phyloP scores from a whole-genome alignment of 2,329 filamentous ascomycete species.

The Aspergillus awamori region DNA sequence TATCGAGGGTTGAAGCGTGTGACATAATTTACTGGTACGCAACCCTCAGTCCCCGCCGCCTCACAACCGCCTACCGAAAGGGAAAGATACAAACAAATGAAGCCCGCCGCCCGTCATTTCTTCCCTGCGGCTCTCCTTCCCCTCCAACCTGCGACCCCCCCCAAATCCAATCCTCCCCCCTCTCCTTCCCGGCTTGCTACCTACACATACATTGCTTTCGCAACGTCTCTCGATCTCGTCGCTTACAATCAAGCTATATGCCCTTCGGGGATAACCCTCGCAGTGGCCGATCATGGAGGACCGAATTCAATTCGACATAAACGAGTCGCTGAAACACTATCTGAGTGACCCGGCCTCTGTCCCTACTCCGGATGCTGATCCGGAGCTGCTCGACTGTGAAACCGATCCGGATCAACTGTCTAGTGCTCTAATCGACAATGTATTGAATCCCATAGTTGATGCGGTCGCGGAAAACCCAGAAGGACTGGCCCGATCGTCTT shows the following conservation, averaged over 20 bases:
- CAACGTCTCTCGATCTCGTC: not conserved
- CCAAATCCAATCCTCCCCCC: too few species aligned
- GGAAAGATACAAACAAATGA: conserved; percentile 37
- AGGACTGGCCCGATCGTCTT: conserved; percentile 73
- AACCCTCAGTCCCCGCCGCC: not conserved
- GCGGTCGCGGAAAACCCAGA: conserved; percentile 90
- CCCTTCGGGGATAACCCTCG: conserved; percentile 23
- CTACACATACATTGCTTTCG: not conserved
- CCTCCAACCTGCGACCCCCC: conserved; percentile 16
- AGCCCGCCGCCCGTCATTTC: conserved; percentile 10
- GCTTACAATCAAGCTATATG: not conserved
- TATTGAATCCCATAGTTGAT: conserved; percentile 90
- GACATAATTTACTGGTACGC: conserved; percentile 1
- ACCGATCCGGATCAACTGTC: conserved; percentile 84
- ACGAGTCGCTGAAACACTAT: conserved; percentile 94
- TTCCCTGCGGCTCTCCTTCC: conserved; percentile 20
- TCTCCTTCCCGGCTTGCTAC: not conserved
- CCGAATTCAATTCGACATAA: conserved; percentile 84
- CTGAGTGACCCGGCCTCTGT: conserved; percentile 88
- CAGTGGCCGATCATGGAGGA: conserved; percentile 61
- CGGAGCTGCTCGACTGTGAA: conserved; percentile 85
- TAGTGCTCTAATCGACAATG: conserved; percentile 75
- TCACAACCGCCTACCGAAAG: conserved; percentile 24
- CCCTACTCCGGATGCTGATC: conserved; percentile 81
- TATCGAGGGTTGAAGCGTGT: not conserved